Evolutionary conservation across 495 filamentous ascomycete genomes (phyloP), one percentile per base, ranked within the genome.

Genomic region (Podospora didyma): DNA sequence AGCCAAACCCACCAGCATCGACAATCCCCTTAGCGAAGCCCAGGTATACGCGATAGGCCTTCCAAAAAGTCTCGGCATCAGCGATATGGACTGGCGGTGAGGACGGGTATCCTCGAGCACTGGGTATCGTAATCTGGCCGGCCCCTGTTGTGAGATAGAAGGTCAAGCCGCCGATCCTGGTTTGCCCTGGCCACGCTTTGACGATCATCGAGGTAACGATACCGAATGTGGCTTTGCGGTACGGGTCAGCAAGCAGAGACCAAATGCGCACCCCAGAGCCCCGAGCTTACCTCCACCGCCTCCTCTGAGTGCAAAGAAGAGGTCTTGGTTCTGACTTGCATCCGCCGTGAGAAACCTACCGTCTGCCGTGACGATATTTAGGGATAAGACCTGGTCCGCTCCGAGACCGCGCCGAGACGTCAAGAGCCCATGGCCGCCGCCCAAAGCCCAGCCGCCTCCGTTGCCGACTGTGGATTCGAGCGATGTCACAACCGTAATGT

Each of bases 141-240:
- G n/a, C n/a, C n/a, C n/a, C n/a, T n/a, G n/a, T n/a, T n/a, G n/a
- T n/a, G n/a, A n/a, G n/a, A n/a, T n/a, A n/a, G n/a, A n/a, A n/a
- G n/a, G n/a, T n/a, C n/a, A n/a, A n/a, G n/a, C n/a, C n/a, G n/a
- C n/a, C n/a, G n/a, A n/a, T n/a, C n/a, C n/a, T n/a, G n/a, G n/a
- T n/a, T n/a, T n/a, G n/a, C n/a, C n/a, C n/a, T n/a, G n/a, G n/a
- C n/a, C n/a, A n/a, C n/a, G 70, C 76, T 53, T 78, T 80, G 20
- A 74, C 62, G 28, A 76, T 69, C 46, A 72, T 66, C 1, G 77
- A 80, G 22, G 70, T 73, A 14, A 86, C 76, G 5, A 84, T 70
- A 1, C 79, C 83, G 41, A 78, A 85, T 2, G 80, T 82, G 7
- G 76, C 78, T 72, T n/a, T n/a, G n/a, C n/a, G n/a, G n/a, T n/a